Evolutionary conservation across 352 stramenopile genomes (phyloP).

Genomic region (Globisporangium abappressorium): DNA sequence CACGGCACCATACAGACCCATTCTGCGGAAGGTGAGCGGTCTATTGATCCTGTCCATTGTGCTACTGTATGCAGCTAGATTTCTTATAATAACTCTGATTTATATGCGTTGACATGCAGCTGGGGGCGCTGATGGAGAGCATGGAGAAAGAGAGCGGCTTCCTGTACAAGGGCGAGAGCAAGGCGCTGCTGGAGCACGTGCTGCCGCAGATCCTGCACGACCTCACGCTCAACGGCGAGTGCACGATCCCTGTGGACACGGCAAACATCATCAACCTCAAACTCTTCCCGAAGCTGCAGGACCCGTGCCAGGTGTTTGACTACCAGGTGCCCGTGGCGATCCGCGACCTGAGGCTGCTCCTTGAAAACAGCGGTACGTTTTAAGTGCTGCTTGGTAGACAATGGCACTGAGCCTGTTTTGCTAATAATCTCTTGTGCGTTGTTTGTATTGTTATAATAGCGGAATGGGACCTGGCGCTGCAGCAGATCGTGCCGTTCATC

Average conservation of each 20-base stretch:
- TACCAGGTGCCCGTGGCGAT: constrained; percentile 85
- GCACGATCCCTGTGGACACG: constrained; percentile 77
- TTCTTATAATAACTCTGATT: neutral
- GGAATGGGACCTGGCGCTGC: constrained; percentile 85
- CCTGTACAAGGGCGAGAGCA: constrained; percentile 61
- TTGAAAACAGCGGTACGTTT: constrained; percentile 68
- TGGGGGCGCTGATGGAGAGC: constrained; percentile 77
- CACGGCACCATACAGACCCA: constrained; percentile 73
- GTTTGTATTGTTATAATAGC: constrained; percentile 28
- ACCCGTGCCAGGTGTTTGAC: constrained; percentile 69
- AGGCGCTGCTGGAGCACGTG: constrained; percentile 60
- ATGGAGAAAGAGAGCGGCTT: constrained; percentile 90
- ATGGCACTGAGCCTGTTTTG: neutral
- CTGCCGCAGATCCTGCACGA: constrained; percentile 71
- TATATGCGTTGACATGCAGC: neutral
- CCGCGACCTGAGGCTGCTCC: constrained; percentile 60
- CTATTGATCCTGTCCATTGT: neutral
- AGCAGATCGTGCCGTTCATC: constrained; percentile 90
- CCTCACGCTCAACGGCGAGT: constrained; percentile 71
- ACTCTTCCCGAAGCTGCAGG: constrained; percentile 72
- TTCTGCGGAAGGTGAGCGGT: constrained; percentile 63
- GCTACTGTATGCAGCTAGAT: neutral
- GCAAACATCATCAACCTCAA: constrained; percentile 89
- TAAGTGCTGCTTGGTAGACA: neutral
- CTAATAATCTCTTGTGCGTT: neutral